phyloP scores from a whole-genome alignment of 139 green algal genomes.

The Chlamydomonas schloesseri region DNA sequence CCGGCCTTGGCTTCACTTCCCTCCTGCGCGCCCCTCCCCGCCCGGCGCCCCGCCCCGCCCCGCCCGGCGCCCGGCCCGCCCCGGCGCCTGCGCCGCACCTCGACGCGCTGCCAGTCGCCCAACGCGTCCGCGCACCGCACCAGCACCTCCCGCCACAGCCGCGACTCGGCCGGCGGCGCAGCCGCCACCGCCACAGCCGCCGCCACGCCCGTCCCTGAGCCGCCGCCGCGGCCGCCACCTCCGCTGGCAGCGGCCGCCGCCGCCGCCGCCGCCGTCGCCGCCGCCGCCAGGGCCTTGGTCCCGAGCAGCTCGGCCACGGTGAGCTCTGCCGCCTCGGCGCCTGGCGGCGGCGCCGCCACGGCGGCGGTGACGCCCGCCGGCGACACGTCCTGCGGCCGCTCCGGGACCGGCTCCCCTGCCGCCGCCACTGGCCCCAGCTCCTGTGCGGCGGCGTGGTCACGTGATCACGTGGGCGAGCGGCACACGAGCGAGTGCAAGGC shows the following conservation, averaged over 20 bases:
- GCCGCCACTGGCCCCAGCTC: background rate
- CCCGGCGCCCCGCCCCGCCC: too few species aligned
- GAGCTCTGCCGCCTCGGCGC: background rate
- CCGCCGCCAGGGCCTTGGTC: too few species aligned
- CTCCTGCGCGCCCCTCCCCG: background rate
- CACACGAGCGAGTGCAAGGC: background rate
- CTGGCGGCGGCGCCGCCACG: background rate
- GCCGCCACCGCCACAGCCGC: background rate
- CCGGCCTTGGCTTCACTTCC: too few species aligned
- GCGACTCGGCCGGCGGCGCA: background rate
- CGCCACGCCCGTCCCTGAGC: background rate
- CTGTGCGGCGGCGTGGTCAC: background rate
- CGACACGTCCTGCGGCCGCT: background rate
- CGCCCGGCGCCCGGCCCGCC: too few species aligned
- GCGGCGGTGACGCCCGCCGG: background rate
- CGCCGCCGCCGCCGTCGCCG: background rate
- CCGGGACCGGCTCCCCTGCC: background rate
- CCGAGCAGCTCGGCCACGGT: conserved; percentile 11
- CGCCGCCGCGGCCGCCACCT: too few species aligned
- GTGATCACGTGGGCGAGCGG: too few species aligned
- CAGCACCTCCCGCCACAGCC: conserved; percentile 12
- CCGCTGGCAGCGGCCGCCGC: too few species aligned
- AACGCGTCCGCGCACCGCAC: conserved; percentile 17
- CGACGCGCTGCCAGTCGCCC: conserved; percentile 20
- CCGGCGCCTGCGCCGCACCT: too few species aligned